A percentile compares a stretch with the other conserved stretches of the same genome.
Evolutionary conservation across 2,329 filamentous ascomycete genomes (phyloP).

Genomic region (Fusarium solani-melongenae): DNA sequence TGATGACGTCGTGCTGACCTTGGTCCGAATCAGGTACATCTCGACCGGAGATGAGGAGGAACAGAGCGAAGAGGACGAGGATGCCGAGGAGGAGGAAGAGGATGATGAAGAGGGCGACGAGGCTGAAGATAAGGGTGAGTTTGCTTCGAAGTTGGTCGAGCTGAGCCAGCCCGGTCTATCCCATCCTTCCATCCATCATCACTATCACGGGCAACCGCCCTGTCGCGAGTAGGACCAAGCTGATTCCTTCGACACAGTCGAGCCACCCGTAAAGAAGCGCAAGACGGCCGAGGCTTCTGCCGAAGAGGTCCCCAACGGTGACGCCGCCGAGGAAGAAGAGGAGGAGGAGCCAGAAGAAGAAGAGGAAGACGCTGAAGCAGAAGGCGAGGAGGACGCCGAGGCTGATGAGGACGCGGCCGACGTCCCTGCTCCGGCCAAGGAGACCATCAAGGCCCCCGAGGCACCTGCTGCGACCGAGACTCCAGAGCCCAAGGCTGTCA

Average conservation of each 20-base stretch:
- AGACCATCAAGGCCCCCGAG: constrained; percentile 34
- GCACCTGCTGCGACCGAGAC: constrained; percentile 39
- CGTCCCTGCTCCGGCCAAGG: constrained; percentile 35
- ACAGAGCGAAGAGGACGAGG: constrained; percentile 54
- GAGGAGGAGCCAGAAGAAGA: constrained; percentile 49
- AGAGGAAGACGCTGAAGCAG: constrained; percentile 42
- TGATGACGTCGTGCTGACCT: constrained; percentile 27
- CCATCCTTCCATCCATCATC: background rate
- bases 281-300: constrained; percentile 55
- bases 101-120: constrained; percentile 49
- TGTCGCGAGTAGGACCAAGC: background rate
- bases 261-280: constrained; percentile 61
- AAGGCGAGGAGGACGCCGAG: constrained; percentile 41
- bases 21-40: constrained; percentile 46
- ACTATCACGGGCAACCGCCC: background rate
- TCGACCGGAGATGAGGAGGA: constrained; percentile 55
- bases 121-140: constrained; percentile 51
- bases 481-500: constrained; percentile 44
- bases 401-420: constrained; percentile 42
- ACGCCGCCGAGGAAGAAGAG: constrained; percentile 50
- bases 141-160: background rate
- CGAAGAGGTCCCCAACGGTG: constrained; percentile 48
- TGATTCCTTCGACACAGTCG: constrained; percentile 10
- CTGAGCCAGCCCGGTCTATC: constrained; percentile 16
- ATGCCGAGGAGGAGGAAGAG: constrained; percentile 51